Evolutionary conservation across 208 protist species (phyloP).

Genomic region (Ichthyophonus hoferi): DNA sequence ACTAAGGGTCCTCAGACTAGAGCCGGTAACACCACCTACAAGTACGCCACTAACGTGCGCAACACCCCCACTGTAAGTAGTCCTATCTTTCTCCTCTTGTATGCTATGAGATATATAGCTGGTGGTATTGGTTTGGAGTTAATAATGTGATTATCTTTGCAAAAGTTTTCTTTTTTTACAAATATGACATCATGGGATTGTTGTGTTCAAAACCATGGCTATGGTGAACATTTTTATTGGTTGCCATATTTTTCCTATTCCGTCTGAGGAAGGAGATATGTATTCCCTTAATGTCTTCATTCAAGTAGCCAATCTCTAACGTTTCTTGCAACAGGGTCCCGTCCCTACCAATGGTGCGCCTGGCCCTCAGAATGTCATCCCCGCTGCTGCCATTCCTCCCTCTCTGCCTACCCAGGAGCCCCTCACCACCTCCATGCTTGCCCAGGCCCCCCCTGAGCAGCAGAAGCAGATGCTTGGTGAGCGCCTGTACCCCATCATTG

Average conservation of each 20-base stretch:
- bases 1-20: background rate
- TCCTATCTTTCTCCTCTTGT: too few species aligned
- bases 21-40: background rate
- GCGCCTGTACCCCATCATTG: slow-evolving; percentile 88
- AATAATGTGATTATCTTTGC: too few species aligned
- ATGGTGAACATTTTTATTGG: too few species aligned
- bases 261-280: too few species aligned
- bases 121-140: too few species aligned
- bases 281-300: too few species aligned
- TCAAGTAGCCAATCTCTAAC: background rate
- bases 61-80: slow-evolving; percentile 1
- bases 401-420: slow-evolving; percentile 32
- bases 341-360: background rate
- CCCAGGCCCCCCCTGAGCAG: slow-evolving; percentile 14
- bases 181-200: too few species aligned
- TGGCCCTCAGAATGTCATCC: background rate
- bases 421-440: slow-evolving; percentile 50
- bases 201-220: too few species aligned
- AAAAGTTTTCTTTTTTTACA: too few species aligned
- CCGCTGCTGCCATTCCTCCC: background rate
- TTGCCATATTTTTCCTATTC: too few species aligned
- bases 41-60: background rate
- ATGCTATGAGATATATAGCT: too few species aligned
- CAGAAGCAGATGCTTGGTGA: slow-evolving; percentile 77
- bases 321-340: background rate